phyloP scores from a whole-genome alignment of 495 filamentous ascomycete species.

The Jackrogersella multiformis region DNA sequence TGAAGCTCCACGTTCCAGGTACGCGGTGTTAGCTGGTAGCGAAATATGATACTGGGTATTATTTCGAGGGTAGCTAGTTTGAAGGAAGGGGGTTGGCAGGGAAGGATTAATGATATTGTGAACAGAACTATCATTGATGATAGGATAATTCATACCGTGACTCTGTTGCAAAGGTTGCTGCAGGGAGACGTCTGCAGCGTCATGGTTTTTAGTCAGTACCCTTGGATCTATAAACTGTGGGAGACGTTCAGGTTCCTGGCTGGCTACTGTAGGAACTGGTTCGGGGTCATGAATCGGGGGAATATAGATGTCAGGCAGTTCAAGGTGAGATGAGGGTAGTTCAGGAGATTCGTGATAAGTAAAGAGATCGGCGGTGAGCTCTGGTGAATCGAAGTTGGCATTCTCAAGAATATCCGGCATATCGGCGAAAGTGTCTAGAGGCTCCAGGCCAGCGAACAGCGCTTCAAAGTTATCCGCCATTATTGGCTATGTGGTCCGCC shows the following conservation, averaged over 20 bases:
- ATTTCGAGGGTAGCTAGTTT: neutral
- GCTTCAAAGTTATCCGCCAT: neutral
- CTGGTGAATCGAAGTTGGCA: slow-evolving; percentile 8
- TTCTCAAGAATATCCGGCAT: neutral
- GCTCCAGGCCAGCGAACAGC: slow-evolving; percentile 11
- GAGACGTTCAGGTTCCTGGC: neutral
- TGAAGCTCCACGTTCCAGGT: neutral
- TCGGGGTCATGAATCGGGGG: no score
- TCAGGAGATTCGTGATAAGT: neutral
- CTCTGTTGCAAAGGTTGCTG: neutral
- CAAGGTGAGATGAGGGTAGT: no score
- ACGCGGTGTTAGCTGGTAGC: neutral
- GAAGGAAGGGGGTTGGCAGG: neutral
- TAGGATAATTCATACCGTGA: neutral
- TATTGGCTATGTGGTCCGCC: neutral
- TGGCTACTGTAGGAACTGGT: neutral
- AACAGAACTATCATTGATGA: neutral
- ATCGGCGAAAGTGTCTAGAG: neutral
- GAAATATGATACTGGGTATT: neutral
- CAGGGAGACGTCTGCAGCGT: neutral
- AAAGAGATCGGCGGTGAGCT: neutral
- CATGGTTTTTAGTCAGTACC: neutral
- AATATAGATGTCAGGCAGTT: no score
- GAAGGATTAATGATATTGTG: neutral
- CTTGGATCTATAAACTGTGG: slow-evolving; percentile 12